Evolutionary conservation across 2,329 filamentous ascomycete species (phyloP), one percentile per base, ranked within the genome.

Genomic region (Catunica adiposa): DNA sequence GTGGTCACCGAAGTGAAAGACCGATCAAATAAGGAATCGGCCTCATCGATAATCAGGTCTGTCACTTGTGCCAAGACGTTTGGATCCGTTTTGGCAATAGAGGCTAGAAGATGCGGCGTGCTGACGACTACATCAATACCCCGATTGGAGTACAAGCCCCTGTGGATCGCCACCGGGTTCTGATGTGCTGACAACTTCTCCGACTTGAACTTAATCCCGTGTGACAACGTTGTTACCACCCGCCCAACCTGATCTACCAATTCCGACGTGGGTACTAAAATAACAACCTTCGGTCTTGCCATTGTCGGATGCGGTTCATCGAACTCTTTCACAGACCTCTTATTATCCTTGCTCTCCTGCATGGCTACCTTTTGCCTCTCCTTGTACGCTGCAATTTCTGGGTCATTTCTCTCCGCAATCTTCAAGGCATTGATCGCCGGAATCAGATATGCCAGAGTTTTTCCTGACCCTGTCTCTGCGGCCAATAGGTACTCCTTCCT

Each of bases 391-490:
- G 79, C 74, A 15, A 80, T 72, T 1, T 76, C 74, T 1, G 67
- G 66, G 60, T 89, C 83, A 11, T 71, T 67, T 0, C 73, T 72
- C 64, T 90, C 86, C 4, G 80, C 81, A 34, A 79, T 72, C 70
- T 98, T 98, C 63, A 98, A 69, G 7, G 86, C 85, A 68, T 98
- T 82, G 54, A 98, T 74, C 15, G 83, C 77, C 0, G 92, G 94
- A 3, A 96, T 69, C 3, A 97, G 72, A 65, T 98, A 98, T 7
- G 92, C 88, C 59, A 98, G 73, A 1, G 92, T 98, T 73, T 98
- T 98, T 59, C 92, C 92, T 0, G 92, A 97, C 11, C 92, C 92
- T 0, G 92, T 98, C 72, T 98, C 92, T 9, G 92, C 92, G 3
- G 92, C 92, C 52, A 98, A 74, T 11, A 98, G 75, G 64, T 87